Percentiles rank a stretch among this genome's conserved stretches.
phyloP scores from a whole-genome alignment of 2,329 filamentous ascomycete species.

The Alternaria tenuissima region DNA sequence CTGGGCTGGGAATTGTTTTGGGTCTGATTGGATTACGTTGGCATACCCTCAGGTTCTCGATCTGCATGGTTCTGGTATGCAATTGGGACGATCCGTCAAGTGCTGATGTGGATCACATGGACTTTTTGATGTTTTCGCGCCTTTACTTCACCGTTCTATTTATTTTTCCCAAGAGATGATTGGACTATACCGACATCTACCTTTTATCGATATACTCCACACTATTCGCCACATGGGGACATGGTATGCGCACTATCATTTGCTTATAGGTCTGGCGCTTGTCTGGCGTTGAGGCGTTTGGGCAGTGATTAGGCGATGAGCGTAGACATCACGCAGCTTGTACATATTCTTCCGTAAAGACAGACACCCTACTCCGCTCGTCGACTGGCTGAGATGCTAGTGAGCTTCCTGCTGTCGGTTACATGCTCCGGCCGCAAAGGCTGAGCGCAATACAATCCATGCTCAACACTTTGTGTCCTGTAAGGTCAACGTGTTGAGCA shows the following conservation, averaged over 20 bases:
- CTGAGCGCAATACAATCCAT: not conserved
- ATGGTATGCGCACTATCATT: not conserved
- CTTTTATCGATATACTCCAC: not conserved
- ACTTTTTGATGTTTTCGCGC: slow-evolving; percentile 4
- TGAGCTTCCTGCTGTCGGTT: not conserved
- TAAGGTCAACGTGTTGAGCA: not conserved
- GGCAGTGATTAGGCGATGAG: not conserved
- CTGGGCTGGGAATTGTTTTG: slow-evolving; percentile 11
- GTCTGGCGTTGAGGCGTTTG: slow-evolving; percentile 1
- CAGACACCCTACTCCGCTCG: slow-evolving; percentile 3
- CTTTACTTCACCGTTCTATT: slow-evolving; percentile 6
- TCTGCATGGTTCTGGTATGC: slow-evolving; percentile 27
- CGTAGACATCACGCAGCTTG: not conserved
- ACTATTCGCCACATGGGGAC: not conserved
- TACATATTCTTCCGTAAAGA: slow-evolving; percentile 6
- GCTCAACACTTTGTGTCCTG: not conserved
- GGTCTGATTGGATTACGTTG: slow-evolving; percentile 28
- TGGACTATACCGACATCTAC: not conserved
- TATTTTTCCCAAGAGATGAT: not conserved
- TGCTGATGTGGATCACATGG: slow-evolving; percentile 50
- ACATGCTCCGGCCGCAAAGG: not conserved
- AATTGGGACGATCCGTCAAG: slow-evolving; percentile 51
- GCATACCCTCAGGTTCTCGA: slow-evolving; percentile 28
- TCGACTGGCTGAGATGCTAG: slow-evolving; percentile 1
- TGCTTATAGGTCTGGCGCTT: not conserved